phyloP scores from a whole-genome alignment of 2,329 filamentous ascomycete species.

The Bipolaris victoriae region DNA sequence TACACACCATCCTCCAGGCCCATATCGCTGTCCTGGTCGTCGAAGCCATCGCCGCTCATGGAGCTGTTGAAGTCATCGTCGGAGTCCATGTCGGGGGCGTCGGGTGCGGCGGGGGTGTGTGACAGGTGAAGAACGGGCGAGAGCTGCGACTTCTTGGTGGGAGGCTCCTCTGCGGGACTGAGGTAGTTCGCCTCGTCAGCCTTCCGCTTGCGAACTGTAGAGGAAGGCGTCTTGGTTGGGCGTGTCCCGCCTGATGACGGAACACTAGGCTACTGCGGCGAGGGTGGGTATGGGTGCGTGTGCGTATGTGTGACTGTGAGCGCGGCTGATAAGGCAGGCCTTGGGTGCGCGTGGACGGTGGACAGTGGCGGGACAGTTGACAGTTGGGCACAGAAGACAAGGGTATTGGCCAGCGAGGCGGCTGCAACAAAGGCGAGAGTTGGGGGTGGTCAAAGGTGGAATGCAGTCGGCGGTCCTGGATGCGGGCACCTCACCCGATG shows the following conservation, averaged over 20 bases:
- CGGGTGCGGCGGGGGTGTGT: slow-evolving; percentile 40
- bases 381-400: background rate
- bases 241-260: slow-evolving; percentile 50
- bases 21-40: slow-evolving; percentile 78
- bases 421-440: slow-evolving; percentile 1
- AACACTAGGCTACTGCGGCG: slow-evolving; percentile 46
- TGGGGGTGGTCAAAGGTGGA: slow-evolving; percentile 8
- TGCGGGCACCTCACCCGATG: slow-evolving; percentile 11
- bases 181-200: slow-evolving; percentile 44
- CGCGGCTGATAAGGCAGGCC: slow-evolving; percentile 8
- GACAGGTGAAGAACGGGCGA: slow-evolving; percentile 28
- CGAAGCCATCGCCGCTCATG: slow-evolving; percentile 76
- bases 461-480: slow-evolving; percentile 4
- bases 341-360: slow-evolving; percentile 7
- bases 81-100: slow-evolving; percentile 77
- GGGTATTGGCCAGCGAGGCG: slow-evolving; percentile 16
- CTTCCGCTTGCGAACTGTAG: slow-evolving; percentile 47
- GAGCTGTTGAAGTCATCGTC: slow-evolving; percentile 93
- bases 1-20: slow-evolving; percentile 53
- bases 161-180: slow-evolving; percentile 35
- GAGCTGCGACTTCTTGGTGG: slow-evolving; percentile 38
- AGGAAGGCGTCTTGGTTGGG: slow-evolving; percentile 47
- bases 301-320: slow-evolving; percentile 20
- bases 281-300: background rate
- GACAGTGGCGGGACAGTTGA: slow-evolving; percentile 9